Evolutionary conservation across 306 rosid genomes (phyloP).

Genomic region (Castanopsis chinensis): DNA sequence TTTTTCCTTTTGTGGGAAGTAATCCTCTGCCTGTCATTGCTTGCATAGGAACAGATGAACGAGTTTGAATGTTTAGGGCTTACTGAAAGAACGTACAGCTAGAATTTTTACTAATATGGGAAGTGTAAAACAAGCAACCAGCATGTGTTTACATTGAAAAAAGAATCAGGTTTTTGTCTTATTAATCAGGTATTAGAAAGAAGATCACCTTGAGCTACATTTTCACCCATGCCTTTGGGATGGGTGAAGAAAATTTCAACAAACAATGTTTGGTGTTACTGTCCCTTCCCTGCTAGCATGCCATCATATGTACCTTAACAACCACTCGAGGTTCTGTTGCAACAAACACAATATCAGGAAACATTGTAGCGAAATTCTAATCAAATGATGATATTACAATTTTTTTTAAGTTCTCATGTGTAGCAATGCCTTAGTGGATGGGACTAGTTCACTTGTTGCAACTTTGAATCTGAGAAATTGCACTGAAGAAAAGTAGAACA

Average conservation of each 20-base stretch:
- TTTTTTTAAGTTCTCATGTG: background rate
- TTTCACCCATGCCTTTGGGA: conserved; percentile 20
- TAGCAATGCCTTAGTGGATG: background rate
- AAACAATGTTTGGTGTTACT: conserved; percentile 18
- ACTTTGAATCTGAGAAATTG: background rate
- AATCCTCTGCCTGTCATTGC: background rate
- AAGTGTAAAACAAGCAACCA: conserved; percentile 14
- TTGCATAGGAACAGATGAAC: background rate
- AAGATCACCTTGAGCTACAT: conserved; percentile 12
- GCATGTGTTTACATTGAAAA: conserved; percentile 24
- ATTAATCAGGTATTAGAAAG: conserved; percentile 16
- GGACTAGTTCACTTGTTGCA: conserved; percentile 1
- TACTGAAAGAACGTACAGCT: conserved; percentile 1
- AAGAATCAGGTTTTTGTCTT: conserved; percentile 20
- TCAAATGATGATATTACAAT: background rate
- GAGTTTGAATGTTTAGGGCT: background rate
- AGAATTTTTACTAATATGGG: background rate
- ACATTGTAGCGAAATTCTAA: conserved; percentile 17
- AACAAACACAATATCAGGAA: conserved; percentile 20
- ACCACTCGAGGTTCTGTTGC: conserved; percentile 81
- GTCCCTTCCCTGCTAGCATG: conserved; percentile 23
- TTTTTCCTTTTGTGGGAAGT: background rate
- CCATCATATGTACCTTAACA: conserved; percentile 58
- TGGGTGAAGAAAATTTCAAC: conserved; percentile 19
- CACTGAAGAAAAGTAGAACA: background rate